Evolutionary conservation across 345 rosid species (phyloP), one percentile per base, ranked within the genome.

Genomic region (Eucalyptus globulus): DNA sequence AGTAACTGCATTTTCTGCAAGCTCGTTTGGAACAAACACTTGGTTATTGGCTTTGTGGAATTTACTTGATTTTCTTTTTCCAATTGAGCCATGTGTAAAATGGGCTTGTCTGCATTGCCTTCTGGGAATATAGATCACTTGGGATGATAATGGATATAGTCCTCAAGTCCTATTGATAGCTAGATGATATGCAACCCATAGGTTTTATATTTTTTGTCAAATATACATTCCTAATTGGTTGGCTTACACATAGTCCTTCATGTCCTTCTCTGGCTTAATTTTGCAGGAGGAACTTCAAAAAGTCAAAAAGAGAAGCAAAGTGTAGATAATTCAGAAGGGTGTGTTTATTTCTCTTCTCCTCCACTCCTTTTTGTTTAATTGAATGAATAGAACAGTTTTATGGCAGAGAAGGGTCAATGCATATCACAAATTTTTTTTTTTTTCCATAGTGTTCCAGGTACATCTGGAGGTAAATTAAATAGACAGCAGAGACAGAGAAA

Each of bases 401-500:
- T 54, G 88, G 58, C 87, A 54, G 49, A 10, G 47, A 50, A 87
- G 21, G 49, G 65, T 21, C 47, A 87, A 54, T 54, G n/a, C 60
- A 87, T 51, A 50, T 34, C 58, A 87, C 31, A 54, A 27, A 22
- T n/a, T n/a, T n/a, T 6, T 8, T 4, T 87, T 34, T 34, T 34
- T 51, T 56, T 53, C 45, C 31, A 14, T 37, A 87, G 88, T 34
- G 67, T 87, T 54, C 67, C 67, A 87, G 43, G 65, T 86, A 29
- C 87, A 86, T 90, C 80, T 90, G 90, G 76, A 43, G 91, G 58
- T 87, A 88, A 88, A 86, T 72, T 53, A 51, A 81, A 40, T 22
- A 80, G 90, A 90, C 72, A 93, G 92, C 87, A 49, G 87, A 65
- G 89, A 91, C 88, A 3, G 16, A 76, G 83, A 76, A 40, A 40